phyloP scores from a whole-genome alignment of 176 grass and related monocot genomes.

The Thalia dealbata region DNA sequence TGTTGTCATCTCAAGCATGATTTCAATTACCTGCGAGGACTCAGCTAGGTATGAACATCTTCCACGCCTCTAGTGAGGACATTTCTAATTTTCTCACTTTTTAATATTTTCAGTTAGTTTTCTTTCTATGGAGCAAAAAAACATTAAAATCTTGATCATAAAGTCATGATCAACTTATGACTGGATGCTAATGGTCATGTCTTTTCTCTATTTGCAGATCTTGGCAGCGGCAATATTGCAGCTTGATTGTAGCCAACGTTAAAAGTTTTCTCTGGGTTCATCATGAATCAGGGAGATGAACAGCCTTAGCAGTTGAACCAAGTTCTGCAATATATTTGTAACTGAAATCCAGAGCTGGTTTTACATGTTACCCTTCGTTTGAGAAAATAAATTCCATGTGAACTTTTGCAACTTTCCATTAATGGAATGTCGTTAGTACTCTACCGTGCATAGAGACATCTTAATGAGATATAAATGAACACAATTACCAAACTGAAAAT shows the following conservation, averaged over 20 bases:
- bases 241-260: neutral
- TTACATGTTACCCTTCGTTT: no score
- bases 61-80: neutral
- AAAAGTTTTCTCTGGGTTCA: neutral
- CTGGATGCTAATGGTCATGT: neutral
- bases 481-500: conserved; percentile 20
- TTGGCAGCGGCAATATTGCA: neutral
- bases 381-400: no score
- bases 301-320: neutral
- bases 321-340: neutral
- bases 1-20: neutral
- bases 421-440: no score
- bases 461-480: neutral
- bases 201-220: neutral
- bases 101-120: neutral
- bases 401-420: no score
- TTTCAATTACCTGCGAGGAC: neutral
- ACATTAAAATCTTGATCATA: neutral
- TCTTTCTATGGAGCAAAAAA: neutral
- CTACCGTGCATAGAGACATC: no score
- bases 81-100: neutral
- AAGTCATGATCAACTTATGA: neutral
- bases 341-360: no score
- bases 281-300: neutral
- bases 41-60: no score